A percentile compares a stretch with the other conserved stretches of the same genome.
phyloP scores from a whole-genome alignment of 2,329 filamentous ascomycete species.

The Aspergillus brunneoviolaceus region DNA sequence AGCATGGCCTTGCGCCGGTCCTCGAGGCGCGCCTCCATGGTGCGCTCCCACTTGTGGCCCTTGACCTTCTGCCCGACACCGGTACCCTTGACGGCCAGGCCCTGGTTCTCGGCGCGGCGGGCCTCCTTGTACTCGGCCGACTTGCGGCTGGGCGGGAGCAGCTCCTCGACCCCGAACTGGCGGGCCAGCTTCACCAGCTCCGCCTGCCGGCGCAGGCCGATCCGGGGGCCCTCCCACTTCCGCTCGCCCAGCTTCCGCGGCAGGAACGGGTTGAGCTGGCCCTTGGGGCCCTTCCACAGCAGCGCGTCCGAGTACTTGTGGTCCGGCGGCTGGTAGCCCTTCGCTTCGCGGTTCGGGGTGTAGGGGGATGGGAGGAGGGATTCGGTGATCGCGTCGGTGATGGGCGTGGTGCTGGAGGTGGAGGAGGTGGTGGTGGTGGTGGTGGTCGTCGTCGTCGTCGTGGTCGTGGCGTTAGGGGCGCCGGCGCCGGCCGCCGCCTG shows the following conservation, averaged over 20 bases:
- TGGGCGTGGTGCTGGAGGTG: slow-evolving; percentile 10
- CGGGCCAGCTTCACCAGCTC: slow-evolving; percentile 84
- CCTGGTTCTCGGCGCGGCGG: slow-evolving; percentile 68
- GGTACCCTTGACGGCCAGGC: slow-evolving; percentile 84
- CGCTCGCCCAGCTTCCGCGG: slow-evolving; percentile 75
- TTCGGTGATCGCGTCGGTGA: slow-evolving; percentile 1
- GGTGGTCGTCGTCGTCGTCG: slow-evolving; percentile 20
- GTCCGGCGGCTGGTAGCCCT: slow-evolving; percentile 38
- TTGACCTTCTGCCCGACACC: slow-evolving; percentile 91
- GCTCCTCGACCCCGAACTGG: slow-evolving; percentile 74
- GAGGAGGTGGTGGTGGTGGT: slow-evolving; percentile 27
- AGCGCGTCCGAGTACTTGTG: slow-evolving; percentile 35
- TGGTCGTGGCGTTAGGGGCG: no score
- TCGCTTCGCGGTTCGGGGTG: slow-evolving; percentile 43
- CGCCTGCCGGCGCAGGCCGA: slow-evolving; percentile 82
- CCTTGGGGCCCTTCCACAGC: slow-evolving; percentile 46
- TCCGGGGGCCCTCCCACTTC: slow-evolving; percentile 76
- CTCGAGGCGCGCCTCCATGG: slow-evolving; percentile 78
- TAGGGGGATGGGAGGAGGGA: slow-evolving; percentile 40
- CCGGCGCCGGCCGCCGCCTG: no score
- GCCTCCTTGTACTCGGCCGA: slow-evolving; percentile 66
- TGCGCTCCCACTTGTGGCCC: slow-evolving; percentile 90
- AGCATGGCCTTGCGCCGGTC: slow-evolving; percentile 88
- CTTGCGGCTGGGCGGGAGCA: slow-evolving; percentile 76
- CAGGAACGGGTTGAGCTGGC: slow-evolving; percentile 72